Percentiles rank a stretch among this genome's conserved stretches.
phyloP scores from a whole-genome alignment of 768 basidiomycete species.

The Phanerochaete sordida region DNA sequence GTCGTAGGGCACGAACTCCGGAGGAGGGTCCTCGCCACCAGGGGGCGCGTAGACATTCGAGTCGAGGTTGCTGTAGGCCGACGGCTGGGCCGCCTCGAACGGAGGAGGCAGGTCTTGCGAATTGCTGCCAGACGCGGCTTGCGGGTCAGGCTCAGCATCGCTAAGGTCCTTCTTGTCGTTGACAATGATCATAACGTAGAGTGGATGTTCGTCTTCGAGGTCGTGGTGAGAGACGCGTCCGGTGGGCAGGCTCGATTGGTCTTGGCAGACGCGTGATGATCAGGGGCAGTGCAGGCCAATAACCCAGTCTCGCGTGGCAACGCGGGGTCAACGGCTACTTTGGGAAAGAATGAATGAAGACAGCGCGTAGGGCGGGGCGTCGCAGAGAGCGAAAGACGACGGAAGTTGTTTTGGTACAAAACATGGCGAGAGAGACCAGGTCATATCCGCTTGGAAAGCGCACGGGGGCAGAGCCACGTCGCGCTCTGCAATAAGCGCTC shows the following conservation, averaged over 20 bases:
- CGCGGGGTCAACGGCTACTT: not conserved
- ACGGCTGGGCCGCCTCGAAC: not conserved
- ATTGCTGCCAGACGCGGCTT: not conserved
- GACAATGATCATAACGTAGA: not conserved
- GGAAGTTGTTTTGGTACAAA: not conserved
- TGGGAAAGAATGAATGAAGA: no score
- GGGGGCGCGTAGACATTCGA: slow-evolving; percentile 17
- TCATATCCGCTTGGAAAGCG: not conserved
- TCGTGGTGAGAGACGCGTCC: not conserved
- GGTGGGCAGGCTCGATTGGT: not conserved
- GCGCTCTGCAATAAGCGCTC: not conserved
- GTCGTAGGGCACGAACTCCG: slow-evolving; percentile 58
- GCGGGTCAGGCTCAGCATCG: not conserved
- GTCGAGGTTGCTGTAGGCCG: not conserved
- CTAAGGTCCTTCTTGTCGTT: slow-evolving; percentile 7
- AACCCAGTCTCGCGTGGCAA: not conserved
- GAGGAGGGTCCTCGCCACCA: slow-evolving; percentile 47
- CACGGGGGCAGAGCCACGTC: not conserved
- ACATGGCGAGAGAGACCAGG: not conserved
- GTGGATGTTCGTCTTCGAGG: not conserved
- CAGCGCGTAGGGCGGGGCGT: no score
- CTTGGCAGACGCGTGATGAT: not conserved
- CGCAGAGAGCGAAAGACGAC: no score
- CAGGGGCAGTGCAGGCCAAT: not conserved
- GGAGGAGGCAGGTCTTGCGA: not conserved